These are phyloP conservation scores for Mortierella sp. DNA, from an alignment of 371 early-diverging fungal genomes.

Conservation along the genomic window DNA sequence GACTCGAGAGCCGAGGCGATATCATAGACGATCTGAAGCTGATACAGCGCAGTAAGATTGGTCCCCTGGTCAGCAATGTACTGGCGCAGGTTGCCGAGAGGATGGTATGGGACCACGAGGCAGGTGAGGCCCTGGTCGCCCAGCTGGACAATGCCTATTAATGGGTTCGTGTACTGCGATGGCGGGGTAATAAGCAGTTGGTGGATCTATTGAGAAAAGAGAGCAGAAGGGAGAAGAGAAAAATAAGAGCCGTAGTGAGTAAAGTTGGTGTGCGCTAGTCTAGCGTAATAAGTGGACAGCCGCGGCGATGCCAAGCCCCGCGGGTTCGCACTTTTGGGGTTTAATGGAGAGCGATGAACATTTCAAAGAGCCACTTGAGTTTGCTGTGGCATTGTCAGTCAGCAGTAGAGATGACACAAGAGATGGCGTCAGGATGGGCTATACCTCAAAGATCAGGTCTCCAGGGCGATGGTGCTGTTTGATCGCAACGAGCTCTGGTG, in stretches of 20 bases:
- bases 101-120: conserved; percentile 36
- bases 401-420: no score
- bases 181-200: conserved; percentile 39
- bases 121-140: conserved; percentile 43
- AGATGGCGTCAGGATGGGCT: no score
- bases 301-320: no score
- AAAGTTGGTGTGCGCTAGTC: no score
- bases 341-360: no score
- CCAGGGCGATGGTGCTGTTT: conserved; percentile 44
- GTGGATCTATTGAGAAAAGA: conserved; percentile 34
- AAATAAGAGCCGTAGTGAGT: no score
- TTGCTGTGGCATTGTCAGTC: no score
- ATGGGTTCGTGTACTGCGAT: conserved; percentile 32
- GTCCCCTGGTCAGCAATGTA: conserved; percentile 32
- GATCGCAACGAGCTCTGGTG: conserved; percentile 22
- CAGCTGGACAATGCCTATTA: conserved; percentile 41
- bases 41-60: conserved; percentile 33
- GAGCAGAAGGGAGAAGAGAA: not conserved
- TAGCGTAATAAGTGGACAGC: no score
- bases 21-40: conserved; percentile 48
- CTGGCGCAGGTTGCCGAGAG: conserved; percentile 45
- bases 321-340: no score
- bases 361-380: no score
- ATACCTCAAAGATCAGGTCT: conserved; percentile 46
- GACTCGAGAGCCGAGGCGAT: conserved; percentile 42